A percentile compares a stretch with the other conserved stretches of the same genome.
Conservation (phyloP, 352 stramenopile species). For the Phytopythium kandeliae region DNA sequence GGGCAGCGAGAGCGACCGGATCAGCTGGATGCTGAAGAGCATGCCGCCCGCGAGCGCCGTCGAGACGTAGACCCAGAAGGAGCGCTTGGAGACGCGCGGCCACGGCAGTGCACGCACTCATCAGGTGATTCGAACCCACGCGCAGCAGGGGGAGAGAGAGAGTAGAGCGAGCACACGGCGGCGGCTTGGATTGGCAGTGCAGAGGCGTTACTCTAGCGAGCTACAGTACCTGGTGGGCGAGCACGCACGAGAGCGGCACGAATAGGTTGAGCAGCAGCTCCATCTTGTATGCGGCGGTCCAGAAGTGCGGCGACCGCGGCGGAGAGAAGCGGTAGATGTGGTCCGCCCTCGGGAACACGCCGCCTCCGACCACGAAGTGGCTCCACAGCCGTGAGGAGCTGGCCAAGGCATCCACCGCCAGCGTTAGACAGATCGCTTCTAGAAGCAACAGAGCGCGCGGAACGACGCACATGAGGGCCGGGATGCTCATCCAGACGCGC, state of each 20-base stretch:
- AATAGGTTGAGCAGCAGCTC: conserved; percentile 73
- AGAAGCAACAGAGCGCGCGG: neutral
- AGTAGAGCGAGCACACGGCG: no score
- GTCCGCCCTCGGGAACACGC: conserved; percentile 67
- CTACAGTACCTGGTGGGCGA: conserved; percentile 69
- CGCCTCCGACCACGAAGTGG: conserved; percentile 61
- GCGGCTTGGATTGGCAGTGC: conserved; percentile 1
- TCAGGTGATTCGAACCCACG: neutral
- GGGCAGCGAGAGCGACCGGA: conserved; percentile 67
- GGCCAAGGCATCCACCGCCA: conserved; percentile 3
- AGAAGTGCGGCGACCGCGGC: conserved; percentile 67
- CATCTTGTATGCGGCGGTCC: conserved; percentile 76
- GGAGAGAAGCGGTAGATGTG: conserved; percentile 76
- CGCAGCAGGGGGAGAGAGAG: neutral
- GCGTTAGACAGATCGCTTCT: neutral
- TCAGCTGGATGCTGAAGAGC: conserved; percentile 54
- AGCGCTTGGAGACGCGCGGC: conserved; percentile 29
- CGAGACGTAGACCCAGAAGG: conserved; percentile 71
- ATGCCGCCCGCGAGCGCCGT: conserved; percentile 54
- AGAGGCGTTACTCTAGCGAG: neutral
- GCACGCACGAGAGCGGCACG: conserved; percentile 70
- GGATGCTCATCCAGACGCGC: conserved; percentile 77
- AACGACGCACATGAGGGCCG: conserved; percentile 49
- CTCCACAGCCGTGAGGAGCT: conserved; percentile 76
- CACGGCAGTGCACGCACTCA: conserved; percentile 9